These are phyloP conservation scores for Skeletonema grethae DNA, from an alignment of 108 stramenopile species.

Conservation along the genomic window DNA sequence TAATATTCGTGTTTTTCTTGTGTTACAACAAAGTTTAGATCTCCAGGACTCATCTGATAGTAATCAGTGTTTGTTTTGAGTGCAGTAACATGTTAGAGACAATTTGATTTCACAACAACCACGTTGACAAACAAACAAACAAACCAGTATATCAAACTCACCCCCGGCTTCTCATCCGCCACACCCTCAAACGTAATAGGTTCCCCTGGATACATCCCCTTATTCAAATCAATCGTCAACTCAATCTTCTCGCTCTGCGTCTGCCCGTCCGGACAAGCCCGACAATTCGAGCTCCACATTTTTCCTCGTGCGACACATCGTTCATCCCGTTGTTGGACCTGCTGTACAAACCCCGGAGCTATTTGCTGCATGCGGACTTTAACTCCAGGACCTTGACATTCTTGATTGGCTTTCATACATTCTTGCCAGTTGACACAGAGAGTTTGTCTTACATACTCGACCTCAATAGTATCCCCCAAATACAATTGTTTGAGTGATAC, in stretches of 20 bases:
- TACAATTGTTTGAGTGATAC: constrained; percentile 94
- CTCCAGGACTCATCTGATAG: constrained; percentile 64
- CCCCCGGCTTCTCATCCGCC: constrained; percentile 88
- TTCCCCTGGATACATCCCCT: constrained; percentile 87
- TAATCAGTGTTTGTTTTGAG: background rate
- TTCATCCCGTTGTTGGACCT: constrained; percentile 91
- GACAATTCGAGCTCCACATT: constrained; percentile 88
- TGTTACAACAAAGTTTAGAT: constrained; percentile 75
- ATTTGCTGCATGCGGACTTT: constrained; percentile 90
- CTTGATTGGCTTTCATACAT: constrained; percentile 79
- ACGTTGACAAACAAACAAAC: background rate
- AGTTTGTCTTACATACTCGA: constrained; percentile 89
- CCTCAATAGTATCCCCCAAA: constrained; percentile 90
- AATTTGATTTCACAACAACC: background rate
- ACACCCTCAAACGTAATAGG: constrained; percentile 87
- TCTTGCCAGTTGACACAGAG: constrained; percentile 93
- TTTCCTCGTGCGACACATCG: constrained; percentile 94
- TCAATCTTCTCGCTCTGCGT: constrained; percentile 93
- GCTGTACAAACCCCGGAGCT: constrained; percentile 98
- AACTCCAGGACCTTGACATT: constrained; percentile 93
- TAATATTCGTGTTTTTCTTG: constrained; percentile 57
- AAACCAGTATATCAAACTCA: background rate
- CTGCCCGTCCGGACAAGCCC: constrained; percentile 88
- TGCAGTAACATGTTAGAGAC: background rate
- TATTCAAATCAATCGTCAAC: constrained; percentile 87